Base-by-base conservation (phyloP, 257 asterid genomes). In the Jacaranda mimosifolia region DNA sequence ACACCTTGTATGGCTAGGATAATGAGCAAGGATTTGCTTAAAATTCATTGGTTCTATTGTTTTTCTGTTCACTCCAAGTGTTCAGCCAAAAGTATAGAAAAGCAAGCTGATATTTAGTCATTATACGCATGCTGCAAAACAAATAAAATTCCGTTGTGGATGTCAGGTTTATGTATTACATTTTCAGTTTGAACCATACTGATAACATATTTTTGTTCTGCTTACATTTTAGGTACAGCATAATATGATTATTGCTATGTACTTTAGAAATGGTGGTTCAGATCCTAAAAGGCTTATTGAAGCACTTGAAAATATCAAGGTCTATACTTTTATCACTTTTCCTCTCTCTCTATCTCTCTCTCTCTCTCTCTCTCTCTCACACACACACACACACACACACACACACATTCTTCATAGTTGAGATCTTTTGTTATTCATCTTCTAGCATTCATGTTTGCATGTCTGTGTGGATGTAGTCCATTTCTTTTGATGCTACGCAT, bases 201-300 rank as follows among this genome's bases (percentile, higher is more conserved):
- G 59, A 80, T 75, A 14, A 48, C 67, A 57, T 73, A 51, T 38
- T 49, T 14, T 82, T 63, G n/a, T 49, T 63, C 6, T 46, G 63
- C 68, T 46, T 68, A 9, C 74, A 79, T 82, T 75, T 65, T 76
- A 94, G 98, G 89, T 94, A 74, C 86, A 71, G 79, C 99, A 95
- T 85, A 95, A 95, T 83, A 84, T 90, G 78, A 86, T 89, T 58
- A 81, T 95, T 59, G 86, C 89, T 39, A 93, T 89, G 84, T 86
- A 74, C 85, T 82, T 86, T 81, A 96, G 81, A 90, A 92, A 90
- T 82, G 98, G 92, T 53, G 87, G 88, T 84, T 82, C 87, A 64
- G 86, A 93, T 85, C 97, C 97, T 53, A 89, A 83, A 85, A 93
- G 76, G 85, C 94, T 95, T 67, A 86, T 95, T 72, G 86, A 86